Percentiles rank a stretch among this genome's conserved stretches.
These are phyloP conservation scores for Strobilomyces dryophilus DNA, from an alignment of 768 basidiomycete genomes.

Conservation along the genomic window DNA sequence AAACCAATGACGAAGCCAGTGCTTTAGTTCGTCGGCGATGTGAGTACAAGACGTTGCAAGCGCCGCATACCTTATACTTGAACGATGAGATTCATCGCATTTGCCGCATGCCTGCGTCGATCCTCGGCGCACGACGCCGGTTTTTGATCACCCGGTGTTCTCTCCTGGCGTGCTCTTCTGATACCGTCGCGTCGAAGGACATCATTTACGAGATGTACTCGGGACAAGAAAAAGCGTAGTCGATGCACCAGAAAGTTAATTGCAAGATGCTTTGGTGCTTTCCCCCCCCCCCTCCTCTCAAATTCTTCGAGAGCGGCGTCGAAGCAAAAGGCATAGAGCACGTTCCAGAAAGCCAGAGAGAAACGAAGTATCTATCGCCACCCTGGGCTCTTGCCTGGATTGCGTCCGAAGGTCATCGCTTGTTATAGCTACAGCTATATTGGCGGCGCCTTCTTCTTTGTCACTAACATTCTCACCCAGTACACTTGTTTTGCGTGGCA, in stretches of 20 bases:
- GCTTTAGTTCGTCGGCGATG: no score
- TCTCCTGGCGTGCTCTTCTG: neutral
- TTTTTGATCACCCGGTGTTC: neutral
- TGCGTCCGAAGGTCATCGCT: slow-evolving; percentile 51
- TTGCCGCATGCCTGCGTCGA: neutral
- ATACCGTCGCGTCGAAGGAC: slow-evolving; percentile 8
- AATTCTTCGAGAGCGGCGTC: slow-evolving; percentile 44
- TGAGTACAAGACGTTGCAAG: no score
- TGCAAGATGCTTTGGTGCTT: slow-evolving; percentile 26
- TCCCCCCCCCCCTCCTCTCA: slow-evolving; percentile 30
- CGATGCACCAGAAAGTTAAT: slow-evolving; percentile 30
- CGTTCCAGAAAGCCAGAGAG: slow-evolving; percentile 46
- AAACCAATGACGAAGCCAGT: no score
- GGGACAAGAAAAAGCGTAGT: slow-evolving; percentile 21
- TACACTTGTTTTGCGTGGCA: slow-evolving; percentile 10
- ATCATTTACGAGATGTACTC: neutral
- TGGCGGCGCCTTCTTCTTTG: slow-evolving; percentile 45
- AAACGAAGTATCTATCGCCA: slow-evolving; percentile 49
- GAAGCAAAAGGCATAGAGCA: slow-evolving; percentile 55
- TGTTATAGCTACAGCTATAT: slow-evolving; percentile 47
- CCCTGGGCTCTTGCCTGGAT: slow-evolving; percentile 50
- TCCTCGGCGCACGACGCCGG: neutral
- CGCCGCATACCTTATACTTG: neutral
- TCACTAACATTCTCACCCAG: slow-evolving; percentile 54
- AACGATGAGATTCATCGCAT: neutral